Conservation (phyloP, 1,284 basidiomycete species). For the Cryptococcus sp. region DNA sequence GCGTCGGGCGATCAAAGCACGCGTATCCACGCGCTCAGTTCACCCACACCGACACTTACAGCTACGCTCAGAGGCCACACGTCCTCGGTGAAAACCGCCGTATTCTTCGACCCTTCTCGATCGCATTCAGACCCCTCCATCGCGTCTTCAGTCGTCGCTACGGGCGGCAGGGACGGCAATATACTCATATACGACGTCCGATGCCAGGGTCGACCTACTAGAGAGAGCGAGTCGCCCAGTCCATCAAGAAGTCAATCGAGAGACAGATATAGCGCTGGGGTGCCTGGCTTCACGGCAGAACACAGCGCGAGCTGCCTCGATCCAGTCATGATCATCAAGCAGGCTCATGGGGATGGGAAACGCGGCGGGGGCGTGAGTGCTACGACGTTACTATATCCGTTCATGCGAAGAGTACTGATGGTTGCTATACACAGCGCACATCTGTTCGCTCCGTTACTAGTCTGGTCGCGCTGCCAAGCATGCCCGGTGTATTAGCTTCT, state of each 20-base stretch:
- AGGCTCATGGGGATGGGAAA: conserved; percentile 36
- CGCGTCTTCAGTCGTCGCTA: conserved; percentile 39
- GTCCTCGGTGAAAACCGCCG: conserved; percentile 46
- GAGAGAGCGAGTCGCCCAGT: conserved; percentile 7
- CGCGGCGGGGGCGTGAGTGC: conserved; percentile 8
- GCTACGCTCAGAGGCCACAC: conserved; percentile 49
- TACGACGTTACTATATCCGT: not conserved
- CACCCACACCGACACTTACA: conserved; percentile 24
- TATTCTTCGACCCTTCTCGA: conserved; percentile 42
- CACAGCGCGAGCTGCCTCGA: conserved; percentile 19
- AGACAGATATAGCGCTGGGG: conserved; percentile 32
- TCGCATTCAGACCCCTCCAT: conserved; percentile 13
- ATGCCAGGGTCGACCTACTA: conserved; percentile 27
- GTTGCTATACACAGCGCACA: conserved; percentile 31
- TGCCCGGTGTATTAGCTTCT: conserved; percentile 48
- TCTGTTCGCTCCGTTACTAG: conserved; percentile 49
- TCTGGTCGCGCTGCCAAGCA: conserved; percentile 45
- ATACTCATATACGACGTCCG: conserved; percentile 53
- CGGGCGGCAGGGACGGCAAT: conserved; percentile 52
- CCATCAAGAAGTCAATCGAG: conserved; percentile 9
- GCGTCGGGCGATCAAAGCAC: conserved; percentile 50
- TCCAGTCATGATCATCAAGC: conserved; percentile 37
- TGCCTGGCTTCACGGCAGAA: conserved; percentile 33
- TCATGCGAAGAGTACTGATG: not conserved
- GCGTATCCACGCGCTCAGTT: conserved; percentile 39